Evolutionary conservation across 768 basidiomycete genomes (phyloP), one percentile per base, ranked within the genome.

Genomic region (Podaxis pistillaris): DNA sequence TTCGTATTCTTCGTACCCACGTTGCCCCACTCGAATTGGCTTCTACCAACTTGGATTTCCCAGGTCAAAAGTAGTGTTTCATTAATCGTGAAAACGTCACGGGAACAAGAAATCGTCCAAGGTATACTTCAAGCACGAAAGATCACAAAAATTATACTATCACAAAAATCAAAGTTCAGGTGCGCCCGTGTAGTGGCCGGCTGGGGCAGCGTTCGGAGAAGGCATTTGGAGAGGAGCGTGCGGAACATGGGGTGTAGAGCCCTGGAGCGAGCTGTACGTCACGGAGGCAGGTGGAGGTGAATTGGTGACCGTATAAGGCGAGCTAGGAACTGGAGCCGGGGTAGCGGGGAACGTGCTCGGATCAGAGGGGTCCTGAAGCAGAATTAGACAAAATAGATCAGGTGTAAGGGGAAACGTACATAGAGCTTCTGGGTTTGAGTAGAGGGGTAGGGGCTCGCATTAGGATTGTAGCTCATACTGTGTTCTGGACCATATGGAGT

Each of bases 321-420:
- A 49, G 65, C 22, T 46, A 44, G 24, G 60, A 55, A 44, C 58
- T 40, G 30, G 55, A 51, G 37, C 61, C 41, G 47, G 65, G 40
- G 60, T 65, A 28, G 73, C 62, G 54, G 79, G 79, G 68, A 72
- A 81, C 13, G 80, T 81, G 36, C 73, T 73, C 8, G 80, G 80
- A 65, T 81, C 78, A 44, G 76, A 75, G 46, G 75, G 74, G 57
- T 78, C 69, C 75, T 79, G 51, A 46, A 65, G 26, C 40, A 22
- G 50, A 13, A 38, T 63, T 19, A 56, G 53, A 3, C 7, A 38
- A 2, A 55, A 37, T 61, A 40, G 38, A 50, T 59, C 38, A 38
- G 60, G 36, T 57, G 49, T 19, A 36, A 28, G 28, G 19, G 12
- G 2, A 19, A 17, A 67, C 78, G 71, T 67, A 82, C 81, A 63